These are phyloP conservation scores for Wickerhamomyces strasburgensis DNA, from an alignment of 805 yeast genomes.

Conservation along the genomic window DNA sequence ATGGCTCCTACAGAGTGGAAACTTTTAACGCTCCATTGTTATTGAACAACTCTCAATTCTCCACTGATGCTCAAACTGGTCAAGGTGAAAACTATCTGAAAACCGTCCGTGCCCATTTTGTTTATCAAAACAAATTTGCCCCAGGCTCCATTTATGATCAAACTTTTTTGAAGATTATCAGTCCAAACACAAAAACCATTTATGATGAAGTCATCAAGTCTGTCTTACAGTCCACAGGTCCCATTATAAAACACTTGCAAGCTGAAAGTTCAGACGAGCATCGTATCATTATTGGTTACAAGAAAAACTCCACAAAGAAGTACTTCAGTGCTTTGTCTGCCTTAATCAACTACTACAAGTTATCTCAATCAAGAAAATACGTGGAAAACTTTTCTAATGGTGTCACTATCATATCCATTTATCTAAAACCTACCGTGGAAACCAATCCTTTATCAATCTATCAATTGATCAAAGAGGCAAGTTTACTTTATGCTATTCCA, in stretches of 20 bases:
- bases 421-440: slow-evolving; percentile 60
- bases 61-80: slow-evolving; percentile 4
- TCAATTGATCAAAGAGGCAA: slow-evolving; percentile 92
- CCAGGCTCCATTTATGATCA: slow-evolving; percentile 62
- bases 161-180: slow-evolving; percentile 71
- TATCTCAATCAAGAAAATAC: slow-evolving; percentile 81
- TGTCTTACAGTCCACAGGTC: slow-evolving; percentile 75
- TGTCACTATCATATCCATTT: slow-evolving; percentile 79
- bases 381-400: slow-evolving; percentile 94
- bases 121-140: slow-evolving; percentile 64
- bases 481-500: slow-evolving; percentile 87
- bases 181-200: slow-evolving; percentile 70
- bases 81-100: no score
- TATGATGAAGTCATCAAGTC: slow-evolving; percentile 68
- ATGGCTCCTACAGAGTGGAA: slow-evolving; percentile 62
- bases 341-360: slow-evolving; percentile 82
- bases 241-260: slow-evolving; percentile 84
- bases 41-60: slow-evolving; percentile 31
- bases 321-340: slow-evolving; percentile 84
- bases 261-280: slow-evolving; percentile 77
- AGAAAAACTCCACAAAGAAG: slow-evolving; percentile 77
- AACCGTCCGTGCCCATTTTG: slow-evolving; percentile 69
- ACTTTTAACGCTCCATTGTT: slow-evolving; percentile 64
- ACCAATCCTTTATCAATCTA: slow-evolving; percentile 61
- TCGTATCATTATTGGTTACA: slow-evolving; percentile 84